Base-by-base conservation (phyloP, 2,329 filamentous ascomycete species). In the Tympanopsis confertula region DNA sequence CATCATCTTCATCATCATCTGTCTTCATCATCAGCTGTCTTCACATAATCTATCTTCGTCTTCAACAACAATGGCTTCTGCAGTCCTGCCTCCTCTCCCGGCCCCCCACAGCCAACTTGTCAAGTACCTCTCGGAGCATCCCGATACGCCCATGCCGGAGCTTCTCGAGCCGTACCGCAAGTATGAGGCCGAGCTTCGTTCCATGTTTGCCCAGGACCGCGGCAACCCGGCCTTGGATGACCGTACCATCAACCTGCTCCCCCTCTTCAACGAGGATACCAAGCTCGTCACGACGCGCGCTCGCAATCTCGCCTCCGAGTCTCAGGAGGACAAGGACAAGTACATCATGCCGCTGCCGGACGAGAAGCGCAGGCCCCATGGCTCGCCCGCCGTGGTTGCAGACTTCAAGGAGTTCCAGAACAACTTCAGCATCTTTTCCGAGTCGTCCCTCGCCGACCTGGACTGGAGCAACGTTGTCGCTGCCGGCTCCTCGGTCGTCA, bases 401-500 rank as follows among this genome's bases (percentile, higher is more conserved):
- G 70, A 69, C 12, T 52, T 91, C 35, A 67, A 72, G 35, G 78
- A 85, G 20, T 94, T 91, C 48, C 76, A 78, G 52, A 71, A 74
- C 36, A 89, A 91, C 57, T 89, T 93, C 58, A 73, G 73, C 41
- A 54, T 91, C 41, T 94, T 94, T 52, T 86, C 81, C 1, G 86
- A 94, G 57, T 82, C 75, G 2, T 80, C 83, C 0, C 62, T 93
- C 19, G 67, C 68, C 20, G 85, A 89, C 36, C 54, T 93, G 47
- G 75, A 89, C 52, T 93, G 86, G 86, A 74, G 59, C 50, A 91
- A 91, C 52, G 75, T 93, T 13, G 78, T 91, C 13, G 86, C 75
- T 19, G 83, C 85, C 29, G 86, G 86, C 10, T 88, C 82, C 35
- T 79, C 84, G 2, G 86, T 89, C 1, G 76, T 86, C 38, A 93